Percentiles rank a stretch among this genome's conserved stretches.
Conservation (phyloP, 176 grass and related monocot species). For the Aegilops umbellulata region DNA sequence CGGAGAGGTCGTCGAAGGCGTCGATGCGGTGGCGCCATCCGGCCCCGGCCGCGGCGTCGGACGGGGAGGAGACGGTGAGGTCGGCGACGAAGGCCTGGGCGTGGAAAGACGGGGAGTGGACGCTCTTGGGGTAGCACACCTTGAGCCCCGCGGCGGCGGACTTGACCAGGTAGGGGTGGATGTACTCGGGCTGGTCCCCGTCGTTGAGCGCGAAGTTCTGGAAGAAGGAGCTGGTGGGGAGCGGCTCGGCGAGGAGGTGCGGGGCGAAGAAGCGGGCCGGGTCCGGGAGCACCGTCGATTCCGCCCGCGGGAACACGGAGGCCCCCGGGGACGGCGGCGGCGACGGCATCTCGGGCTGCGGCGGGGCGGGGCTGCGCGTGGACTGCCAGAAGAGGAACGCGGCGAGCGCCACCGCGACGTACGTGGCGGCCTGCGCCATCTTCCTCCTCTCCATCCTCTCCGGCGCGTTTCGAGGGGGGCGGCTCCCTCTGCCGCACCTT, state of each 20-base stretch:
- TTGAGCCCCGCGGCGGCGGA: constrained; percentile 53
- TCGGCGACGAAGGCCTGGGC: constrained; percentile 84
- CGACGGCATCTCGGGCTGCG: neutral
- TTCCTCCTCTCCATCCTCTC: neutral
- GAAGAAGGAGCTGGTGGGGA: constrained; percentile 96
- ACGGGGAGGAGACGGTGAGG: constrained; percentile 59
- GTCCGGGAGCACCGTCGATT: constrained; percentile 75
- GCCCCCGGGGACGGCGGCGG: neutral
- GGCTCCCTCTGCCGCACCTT: neutral
- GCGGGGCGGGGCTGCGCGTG: neutral
- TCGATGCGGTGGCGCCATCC: constrained; percentile 42
- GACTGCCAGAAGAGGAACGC: constrained; percentile 22
- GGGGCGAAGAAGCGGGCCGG: constrained; percentile 77
- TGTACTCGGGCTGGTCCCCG: constrained; percentile 93
- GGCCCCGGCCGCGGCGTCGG: neutral
- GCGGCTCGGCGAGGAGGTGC: constrained; percentile 58
- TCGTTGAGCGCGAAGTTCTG: constrained; percentile 90
- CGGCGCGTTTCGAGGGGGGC: too few relatives aligned
- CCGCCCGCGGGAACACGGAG: constrained; percentile 49
- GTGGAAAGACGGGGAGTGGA: constrained; percentile 48
- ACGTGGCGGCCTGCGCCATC: constrained; percentile 5
- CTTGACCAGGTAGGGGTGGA: constrained; percentile 86
- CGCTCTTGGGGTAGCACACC: constrained; percentile 69
- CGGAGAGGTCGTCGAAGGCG: constrained; percentile 82
- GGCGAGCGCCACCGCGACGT: neutral